Evolutionary conservation across 805 yeast species (phyloP), one percentile per base, ranked within the genome.

Genomic region (Zygosaccharomyces pseudorouxii): DNA sequence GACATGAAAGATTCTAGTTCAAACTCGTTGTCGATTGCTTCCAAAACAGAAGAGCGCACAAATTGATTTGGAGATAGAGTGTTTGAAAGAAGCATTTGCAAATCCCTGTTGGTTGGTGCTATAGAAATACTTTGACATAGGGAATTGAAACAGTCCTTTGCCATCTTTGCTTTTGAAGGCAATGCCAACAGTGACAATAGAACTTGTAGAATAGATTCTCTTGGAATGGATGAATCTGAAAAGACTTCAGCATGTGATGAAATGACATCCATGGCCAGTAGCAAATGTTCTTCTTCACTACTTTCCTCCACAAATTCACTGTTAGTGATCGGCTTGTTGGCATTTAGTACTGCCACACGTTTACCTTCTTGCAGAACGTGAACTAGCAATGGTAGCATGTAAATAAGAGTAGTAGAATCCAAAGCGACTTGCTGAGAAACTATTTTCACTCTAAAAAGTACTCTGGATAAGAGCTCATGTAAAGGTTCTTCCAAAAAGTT

Each of bases 251-350:
- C 76, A 58, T 86, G 90, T 2, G 77, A 76, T 36, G 81, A 73
- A 47, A 92, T 72, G 36, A 89, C 81, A 59, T 87, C 95, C 57
- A 90, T 67, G 0, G 92, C 85, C 49, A 92, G 70, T 43, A 86
- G 66, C 43, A 89, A 71, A 57, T 87, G 92, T 63, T 89, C 97
- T 65, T 90, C 97, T 61, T 86, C 89, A n/a, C 82, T 82, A 56
- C 82, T 88, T 63, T 87, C 96, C 47, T 88, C 92, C 27, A 77
- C 77, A 63, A 83, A 86, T 57, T 87, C 95, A 2, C 82, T 71
- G 27, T 81, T 83, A 1, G 75, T 71, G 8, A 70, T 65, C 2
- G 71, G 75, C 58, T 80, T 82, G 39, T 72, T 73, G 2, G 82
- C 71, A 57, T 77, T 79, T 53, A 71, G 76, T 46, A 78, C 58